These are phyloP conservation scores for Trichosporon inkin DNA, from an alignment of 1,284 basidiomycete genomes.

Conservation along the genomic window DNA sequence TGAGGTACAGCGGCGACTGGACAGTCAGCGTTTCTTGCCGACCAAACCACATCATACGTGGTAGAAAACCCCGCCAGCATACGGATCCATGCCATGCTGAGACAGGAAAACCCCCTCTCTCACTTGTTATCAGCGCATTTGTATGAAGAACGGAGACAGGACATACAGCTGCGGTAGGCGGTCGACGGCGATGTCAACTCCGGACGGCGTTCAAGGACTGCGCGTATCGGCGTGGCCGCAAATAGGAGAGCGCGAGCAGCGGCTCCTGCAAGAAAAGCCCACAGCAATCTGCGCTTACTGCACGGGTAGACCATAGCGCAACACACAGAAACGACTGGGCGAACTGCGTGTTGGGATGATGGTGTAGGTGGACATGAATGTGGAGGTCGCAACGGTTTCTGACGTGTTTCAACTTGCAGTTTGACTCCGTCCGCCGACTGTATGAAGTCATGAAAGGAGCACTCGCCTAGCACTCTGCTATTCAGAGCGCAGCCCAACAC, in stretches of 20 bases:
- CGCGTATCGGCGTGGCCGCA: conserved; percentile 28
- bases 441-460: neutral
- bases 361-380: neutral
- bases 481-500: neutral
- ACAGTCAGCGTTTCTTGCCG: neutral
- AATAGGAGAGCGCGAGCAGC: conserved; percentile 34
- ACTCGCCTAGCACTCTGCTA: too few relatives aligned
- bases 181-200: conserved; percentile 79
- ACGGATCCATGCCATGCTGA: conserved; percentile 69
- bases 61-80: conserved; percentile 74
- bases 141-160: conserved; percentile 9
- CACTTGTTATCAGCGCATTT: conserved; percentile 55
- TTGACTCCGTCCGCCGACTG: neutral
- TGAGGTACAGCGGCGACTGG: conserved; percentile 77
- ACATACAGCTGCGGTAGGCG: conserved; percentile 56
- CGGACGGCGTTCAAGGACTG: conserved; percentile 53
- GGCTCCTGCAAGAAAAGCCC: conserved; percentile 12
- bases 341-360: neutral
- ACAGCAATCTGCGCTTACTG: neutral
- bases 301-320: neutral
- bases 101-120: conserved; percentile 80
- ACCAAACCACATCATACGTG: conserved; percentile 58
- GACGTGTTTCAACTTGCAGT: neutral
- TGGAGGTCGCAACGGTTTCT: neutral
- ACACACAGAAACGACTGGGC: too few relatives aligned